Evolutionary conservation across 2,329 filamentous ascomycete genomes (phyloP).

Genomic region (Orbilia blumenaviensis): DNA sequence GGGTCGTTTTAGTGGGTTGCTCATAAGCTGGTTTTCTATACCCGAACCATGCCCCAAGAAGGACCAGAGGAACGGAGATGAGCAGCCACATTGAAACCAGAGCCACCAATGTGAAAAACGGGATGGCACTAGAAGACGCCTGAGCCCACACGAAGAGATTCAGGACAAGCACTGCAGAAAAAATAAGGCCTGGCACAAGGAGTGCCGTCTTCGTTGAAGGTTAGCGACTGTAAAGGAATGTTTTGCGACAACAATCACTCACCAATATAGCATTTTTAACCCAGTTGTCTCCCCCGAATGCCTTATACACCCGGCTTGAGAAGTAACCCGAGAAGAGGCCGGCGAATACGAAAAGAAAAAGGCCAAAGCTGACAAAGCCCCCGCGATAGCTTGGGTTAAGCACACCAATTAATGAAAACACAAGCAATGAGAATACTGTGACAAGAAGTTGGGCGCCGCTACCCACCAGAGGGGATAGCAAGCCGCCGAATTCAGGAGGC

Average conservation of each 20-base stretch:
- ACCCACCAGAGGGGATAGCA: slow-evolving; percentile 82
- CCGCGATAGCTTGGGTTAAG: slow-evolving; percentile 89
- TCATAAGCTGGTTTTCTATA: slow-evolving; percentile 76
- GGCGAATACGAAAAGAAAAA: slow-evolving; percentile 83
- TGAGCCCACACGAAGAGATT: slow-evolving; percentile 93
- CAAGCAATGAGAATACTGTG: slow-evolving; percentile 77
- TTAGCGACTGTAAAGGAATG: not conserved
- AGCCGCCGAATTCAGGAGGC: slow-evolving; percentile 72
- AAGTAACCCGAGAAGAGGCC: slow-evolving; percentile 88
- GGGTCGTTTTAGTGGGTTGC: slow-evolving; percentile 80
- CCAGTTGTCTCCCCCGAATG: slow-evolving; percentile 79
- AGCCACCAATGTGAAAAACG: slow-evolving; percentile 78
- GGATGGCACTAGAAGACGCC: slow-evolving; percentile 85
- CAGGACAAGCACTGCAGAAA: slow-evolving; percentile 77
- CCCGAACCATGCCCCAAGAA: slow-evolving; percentile 80
- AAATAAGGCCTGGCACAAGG: slow-evolving; percentile 80
- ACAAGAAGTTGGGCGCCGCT: slow-evolving; percentile 88
- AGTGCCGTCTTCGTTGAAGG: slow-evolving; percentile 69
- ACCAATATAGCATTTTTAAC: slow-evolving; percentile 76
- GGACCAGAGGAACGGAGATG: slow-evolving; percentile 85
- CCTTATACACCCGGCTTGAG: slow-evolving; percentile 82
- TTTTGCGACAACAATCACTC: slow-evolving; percentile 55
- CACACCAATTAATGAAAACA: slow-evolving; percentile 77
- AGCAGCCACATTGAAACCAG: slow-evolving; percentile 82
- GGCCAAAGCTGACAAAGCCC: slow-evolving; percentile 83